A percentile compares a stretch with the other conserved stretches of the same genome.
Conservation (phyloP, 306 rosid species). For the Cucumis melo region DNA sequence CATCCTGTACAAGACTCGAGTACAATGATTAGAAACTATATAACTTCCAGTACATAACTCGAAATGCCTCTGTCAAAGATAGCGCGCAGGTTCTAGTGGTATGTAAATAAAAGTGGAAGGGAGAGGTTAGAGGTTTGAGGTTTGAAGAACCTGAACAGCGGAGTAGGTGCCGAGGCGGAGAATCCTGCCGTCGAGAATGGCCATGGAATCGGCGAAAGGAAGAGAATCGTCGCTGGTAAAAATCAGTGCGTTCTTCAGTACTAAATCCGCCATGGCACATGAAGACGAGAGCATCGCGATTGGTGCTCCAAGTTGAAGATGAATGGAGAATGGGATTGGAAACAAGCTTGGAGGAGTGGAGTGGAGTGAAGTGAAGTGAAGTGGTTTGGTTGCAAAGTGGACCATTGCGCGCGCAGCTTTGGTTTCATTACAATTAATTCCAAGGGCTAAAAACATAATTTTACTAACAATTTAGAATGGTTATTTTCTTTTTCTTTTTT, state of each 20-base stretch:
- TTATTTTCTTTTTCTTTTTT: no score
- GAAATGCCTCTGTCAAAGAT: background rate
- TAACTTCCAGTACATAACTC: background rate
- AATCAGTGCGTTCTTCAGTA: slow-evolving; percentile 45
- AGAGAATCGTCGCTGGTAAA: slow-evolving; percentile 60
- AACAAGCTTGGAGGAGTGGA: no score
- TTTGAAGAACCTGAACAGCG: slow-evolving; percentile 35
- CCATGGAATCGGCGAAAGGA: slow-evolving; percentile 68
- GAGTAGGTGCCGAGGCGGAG: slow-evolving; percentile 55
- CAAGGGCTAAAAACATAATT: no score
- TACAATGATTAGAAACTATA: background rate
- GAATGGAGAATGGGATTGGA: background rate
- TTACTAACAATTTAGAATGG: no score
- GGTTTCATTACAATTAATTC: no score
- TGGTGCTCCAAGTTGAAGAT: background rate
- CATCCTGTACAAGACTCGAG: background rate
- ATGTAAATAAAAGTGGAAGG: background rate
- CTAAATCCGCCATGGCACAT: slow-evolving; percentile 36
- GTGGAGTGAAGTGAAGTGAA: no score
- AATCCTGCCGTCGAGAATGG: slow-evolving; percentile 50
- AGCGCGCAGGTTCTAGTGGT: background rate
- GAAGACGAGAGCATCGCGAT: background rate
- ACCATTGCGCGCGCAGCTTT: no score
- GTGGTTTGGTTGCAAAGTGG: no score
- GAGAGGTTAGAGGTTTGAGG: no score